phyloP scores from a whole-genome alignment of 305 asterid genomes.

The Solanum hybrid region DNA sequence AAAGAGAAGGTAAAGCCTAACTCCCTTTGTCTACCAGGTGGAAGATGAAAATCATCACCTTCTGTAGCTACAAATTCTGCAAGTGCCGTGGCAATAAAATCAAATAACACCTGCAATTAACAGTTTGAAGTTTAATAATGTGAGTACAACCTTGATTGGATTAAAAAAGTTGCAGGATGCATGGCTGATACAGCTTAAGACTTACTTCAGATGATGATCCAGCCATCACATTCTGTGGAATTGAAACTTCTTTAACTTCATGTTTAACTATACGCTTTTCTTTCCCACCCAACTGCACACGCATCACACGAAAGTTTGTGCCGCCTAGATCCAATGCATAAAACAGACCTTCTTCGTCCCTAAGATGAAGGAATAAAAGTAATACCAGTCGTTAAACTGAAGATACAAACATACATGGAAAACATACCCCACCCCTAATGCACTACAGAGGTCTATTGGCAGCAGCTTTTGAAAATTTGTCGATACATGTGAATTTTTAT shows the following conservation, averaged over 20 bases:
- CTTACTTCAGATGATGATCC: conserved; percentile 74
- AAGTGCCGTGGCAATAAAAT: conserved; percentile 56
- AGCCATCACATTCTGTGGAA: conserved; percentile 81
- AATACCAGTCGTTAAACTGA: neutral
- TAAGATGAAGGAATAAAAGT: conserved; percentile 20
- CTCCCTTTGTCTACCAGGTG: conserved; percentile 63
- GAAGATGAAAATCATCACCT: conserved; percentile 44
- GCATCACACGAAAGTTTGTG: conserved; percentile 82
- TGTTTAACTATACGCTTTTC: conserved; percentile 31
- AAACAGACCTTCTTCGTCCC: conserved; percentile 65
- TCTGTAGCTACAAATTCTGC: conserved; percentile 72
- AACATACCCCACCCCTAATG: neutral
- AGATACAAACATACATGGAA: neutral
- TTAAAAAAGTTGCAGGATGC: neutral
- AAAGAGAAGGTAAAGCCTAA: conserved; percentile 93
- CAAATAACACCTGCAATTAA: conserved; percentile 57
- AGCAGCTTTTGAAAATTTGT: neutral
- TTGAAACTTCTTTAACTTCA: conserved; percentile 59
- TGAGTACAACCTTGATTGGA: conserved; percentile 6
- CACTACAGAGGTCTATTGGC: neutral
- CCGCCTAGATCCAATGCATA: conserved; percentile 94
- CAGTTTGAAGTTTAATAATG: neutral
- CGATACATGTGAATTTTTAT: neutral
- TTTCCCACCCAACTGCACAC: conserved; percentile 66
- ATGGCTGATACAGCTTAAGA: neutral